A percentile compares a stretch with the other conserved stretches of the same genome.
Conservation (phyloP, 1,284 basidiomycete genomes). For the Grifola frondosa region DNA sequence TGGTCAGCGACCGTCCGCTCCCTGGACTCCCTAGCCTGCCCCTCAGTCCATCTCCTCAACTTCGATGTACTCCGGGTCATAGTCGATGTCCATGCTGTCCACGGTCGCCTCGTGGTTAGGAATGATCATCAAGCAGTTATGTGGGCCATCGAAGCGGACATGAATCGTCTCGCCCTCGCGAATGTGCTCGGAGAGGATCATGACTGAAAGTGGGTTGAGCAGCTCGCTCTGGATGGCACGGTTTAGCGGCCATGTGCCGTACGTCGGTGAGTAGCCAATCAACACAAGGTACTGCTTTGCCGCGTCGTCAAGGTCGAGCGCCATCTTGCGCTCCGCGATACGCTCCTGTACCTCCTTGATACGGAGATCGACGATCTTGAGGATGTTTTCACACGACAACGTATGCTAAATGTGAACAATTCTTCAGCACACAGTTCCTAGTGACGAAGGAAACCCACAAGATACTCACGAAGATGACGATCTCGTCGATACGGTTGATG, state of each 20-base stretch:
- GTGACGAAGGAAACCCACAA: slow-evolving; percentile 1
- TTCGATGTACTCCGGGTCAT: slow-evolving; percentile 52
- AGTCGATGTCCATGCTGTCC: slow-evolving; percentile 65
- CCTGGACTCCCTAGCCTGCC: too few relatives aligned
- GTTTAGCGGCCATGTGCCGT: slow-evolving; percentile 91
- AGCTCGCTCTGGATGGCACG: slow-evolving; percentile 92
- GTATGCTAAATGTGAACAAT: slow-evolving; percentile 53
- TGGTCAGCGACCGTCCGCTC: too few relatives aligned
- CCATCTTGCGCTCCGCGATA: slow-evolving; percentile 78
- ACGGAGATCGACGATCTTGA: slow-evolving; percentile 85
- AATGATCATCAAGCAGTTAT: slow-evolving; percentile 78
- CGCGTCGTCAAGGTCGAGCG: slow-evolving; percentile 70
- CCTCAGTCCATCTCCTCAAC: slow-evolving; percentile 78
- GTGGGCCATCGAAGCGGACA: slow-evolving; percentile 81
- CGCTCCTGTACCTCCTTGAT: slow-evolving; percentile 66
- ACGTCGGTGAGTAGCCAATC: slow-evolving; percentile 81
- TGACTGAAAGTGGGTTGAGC: slow-evolving; percentile 87
- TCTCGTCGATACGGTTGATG: slow-evolving; percentile 85
- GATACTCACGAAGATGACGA: slow-evolving; percentile 80
- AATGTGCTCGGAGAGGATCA: slow-evolving; percentile 84
- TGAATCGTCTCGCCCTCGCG: slow-evolving; percentile 79
- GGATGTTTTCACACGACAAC: slow-evolving; percentile 71
- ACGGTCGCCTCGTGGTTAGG: slow-evolving; percentile 81
- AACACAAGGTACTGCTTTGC: slow-evolving; percentile 84
- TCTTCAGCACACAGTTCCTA: slow-evolving; percentile 22